Conservation (phyloP, 2,329 filamentous ascomycete genomes). For the Gnomoniopsis sp. region DNA sequence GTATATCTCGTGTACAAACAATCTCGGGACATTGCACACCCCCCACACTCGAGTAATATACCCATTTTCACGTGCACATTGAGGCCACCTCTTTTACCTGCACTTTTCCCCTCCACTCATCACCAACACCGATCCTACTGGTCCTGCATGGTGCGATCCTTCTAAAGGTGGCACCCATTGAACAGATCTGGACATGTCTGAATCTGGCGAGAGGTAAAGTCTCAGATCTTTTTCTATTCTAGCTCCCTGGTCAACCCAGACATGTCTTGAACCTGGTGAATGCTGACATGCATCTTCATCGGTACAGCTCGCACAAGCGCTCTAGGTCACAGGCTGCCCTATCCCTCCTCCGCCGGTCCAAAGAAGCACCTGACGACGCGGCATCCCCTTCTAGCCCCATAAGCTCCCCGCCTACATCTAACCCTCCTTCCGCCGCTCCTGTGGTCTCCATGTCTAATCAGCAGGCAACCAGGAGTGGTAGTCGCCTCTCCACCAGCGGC, state of each 20-base stretch:
- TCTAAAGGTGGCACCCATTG: background rate
- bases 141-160: background rate
- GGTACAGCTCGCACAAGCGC: constrained; percentile 40
- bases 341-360: constrained; percentile 46
- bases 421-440: constrained; percentile 28
- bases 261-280: background rate
- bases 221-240: background rate
- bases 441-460: constrained; percentile 35
- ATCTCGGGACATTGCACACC: background rate
- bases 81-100: constrained; percentile 8
- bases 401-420: constrained; percentile 30
- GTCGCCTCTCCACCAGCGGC: constrained; percentile 42
- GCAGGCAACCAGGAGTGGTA: constrained; percentile 38
- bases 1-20: background rate
- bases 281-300: background rate
- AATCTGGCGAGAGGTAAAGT: constrained; percentile 15
- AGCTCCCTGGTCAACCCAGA: background rate
- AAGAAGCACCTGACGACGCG: constrained; percentile 45
- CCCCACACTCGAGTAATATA: background rate
- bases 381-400: constrained; percentile 27
- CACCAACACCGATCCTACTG: background rate
- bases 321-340: constrained; percentile 52
- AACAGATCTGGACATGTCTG: constrained; percentile 9
- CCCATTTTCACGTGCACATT: constrained; percentile 12
- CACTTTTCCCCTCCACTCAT: background rate